Evolutionary conservation across 2,329 filamentous ascomycete genomes (phyloP).

Genomic region (Hypocrella siamensis): DNA sequence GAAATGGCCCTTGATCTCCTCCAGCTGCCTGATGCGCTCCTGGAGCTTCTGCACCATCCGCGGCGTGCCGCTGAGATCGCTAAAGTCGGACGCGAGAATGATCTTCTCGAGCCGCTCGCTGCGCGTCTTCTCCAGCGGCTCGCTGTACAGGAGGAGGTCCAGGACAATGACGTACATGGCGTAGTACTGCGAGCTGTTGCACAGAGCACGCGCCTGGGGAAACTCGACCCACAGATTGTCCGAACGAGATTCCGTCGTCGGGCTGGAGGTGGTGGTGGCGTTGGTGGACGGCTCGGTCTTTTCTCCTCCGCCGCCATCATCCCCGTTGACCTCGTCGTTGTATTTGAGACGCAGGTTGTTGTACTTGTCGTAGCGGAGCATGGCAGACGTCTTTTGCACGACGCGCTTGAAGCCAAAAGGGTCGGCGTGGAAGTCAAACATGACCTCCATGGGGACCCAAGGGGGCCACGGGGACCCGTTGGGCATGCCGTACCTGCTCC

Average conservation of each 20-base stretch:
- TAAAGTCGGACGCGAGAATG: conserved; percentile 97
- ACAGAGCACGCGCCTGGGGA: conserved; percentile 82
- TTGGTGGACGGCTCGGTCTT: conserved; percentile 34
- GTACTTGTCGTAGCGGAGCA: conserved; percentile 92
- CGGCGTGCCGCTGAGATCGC: conserved; percentile 82
- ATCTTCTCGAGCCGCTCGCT: conserved; percentile 95
- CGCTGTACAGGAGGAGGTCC: conserved; percentile 88
- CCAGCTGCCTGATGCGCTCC: conserved; percentile 79
- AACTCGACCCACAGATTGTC: conserved; percentile 97
- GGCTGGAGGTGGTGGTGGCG: no score
- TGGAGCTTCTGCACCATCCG: conserved; percentile 87
- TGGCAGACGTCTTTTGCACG: conserved; percentile 91
- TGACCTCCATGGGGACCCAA: conserved; percentile 96
- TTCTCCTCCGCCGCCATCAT: conserved; percentile 31
- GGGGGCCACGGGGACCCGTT: conserved; percentile 84
- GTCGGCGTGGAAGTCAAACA: conserved; percentile 89
- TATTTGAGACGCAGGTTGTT: conserved; percentile 95
- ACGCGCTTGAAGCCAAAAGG: conserved; percentile 97
- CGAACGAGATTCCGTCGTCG: conserved; percentile 58
- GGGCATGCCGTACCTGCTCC: conserved; percentile 79
- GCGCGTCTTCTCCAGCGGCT: conserved; percentile 93
- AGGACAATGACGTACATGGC: conserved; percentile 96
- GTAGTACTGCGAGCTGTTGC: conserved; percentile 95
- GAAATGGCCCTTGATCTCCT: conserved; percentile 94
- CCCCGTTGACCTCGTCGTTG: conserved; percentile 75